phyloP scores from a whole-genome alignment of 768 basidiomycete genomes.

The Suillus spraguei region DNA sequence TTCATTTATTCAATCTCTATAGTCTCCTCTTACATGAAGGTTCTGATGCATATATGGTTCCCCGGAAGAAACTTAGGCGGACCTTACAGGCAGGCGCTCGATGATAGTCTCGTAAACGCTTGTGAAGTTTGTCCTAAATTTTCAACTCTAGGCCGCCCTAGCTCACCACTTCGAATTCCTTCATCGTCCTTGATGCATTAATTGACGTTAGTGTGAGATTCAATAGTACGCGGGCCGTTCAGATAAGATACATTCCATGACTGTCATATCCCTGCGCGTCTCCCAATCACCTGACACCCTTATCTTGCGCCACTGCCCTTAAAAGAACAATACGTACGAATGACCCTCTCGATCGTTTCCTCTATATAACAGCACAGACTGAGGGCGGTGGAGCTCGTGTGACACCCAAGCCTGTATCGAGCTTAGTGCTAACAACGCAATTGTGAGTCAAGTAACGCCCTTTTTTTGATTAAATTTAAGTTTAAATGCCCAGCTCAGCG shows the following conservation, averaged over 20 bases:
- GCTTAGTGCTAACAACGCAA: not conserved
- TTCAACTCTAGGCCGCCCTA: no score
- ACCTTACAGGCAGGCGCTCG: not conserved
- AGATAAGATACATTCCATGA: not conserved
- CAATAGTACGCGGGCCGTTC: no score
- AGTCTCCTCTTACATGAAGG: not conserved
- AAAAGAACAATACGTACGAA: slow-evolving; percentile 5
- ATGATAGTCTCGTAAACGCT: not conserved
- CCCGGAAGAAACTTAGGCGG: not conserved
- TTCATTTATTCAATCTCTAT: not conserved
- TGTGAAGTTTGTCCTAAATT: not conserved
- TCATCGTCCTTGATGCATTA: not conserved
- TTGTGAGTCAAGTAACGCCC: slow-evolving; percentile 3
- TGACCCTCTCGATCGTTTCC: not conserved
- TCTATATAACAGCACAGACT: not conserved
- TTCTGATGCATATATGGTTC: not conserved
- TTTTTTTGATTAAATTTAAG: not conserved
- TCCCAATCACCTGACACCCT: slow-evolving; percentile 6
- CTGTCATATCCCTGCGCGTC: not conserved
- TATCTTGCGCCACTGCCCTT: slow-evolving; percentile 1
- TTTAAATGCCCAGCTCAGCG: not conserved
- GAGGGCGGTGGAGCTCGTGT: slow-evolving; percentile 3
- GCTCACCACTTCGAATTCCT: not conserved
- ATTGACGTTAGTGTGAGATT: not conserved
- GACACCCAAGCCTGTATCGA: not conserved